Evolutionary conservation across 495 filamentous ascomycete genomes (phyloP).

Genomic region (Barbatosphaeria neglecta): DNA sequence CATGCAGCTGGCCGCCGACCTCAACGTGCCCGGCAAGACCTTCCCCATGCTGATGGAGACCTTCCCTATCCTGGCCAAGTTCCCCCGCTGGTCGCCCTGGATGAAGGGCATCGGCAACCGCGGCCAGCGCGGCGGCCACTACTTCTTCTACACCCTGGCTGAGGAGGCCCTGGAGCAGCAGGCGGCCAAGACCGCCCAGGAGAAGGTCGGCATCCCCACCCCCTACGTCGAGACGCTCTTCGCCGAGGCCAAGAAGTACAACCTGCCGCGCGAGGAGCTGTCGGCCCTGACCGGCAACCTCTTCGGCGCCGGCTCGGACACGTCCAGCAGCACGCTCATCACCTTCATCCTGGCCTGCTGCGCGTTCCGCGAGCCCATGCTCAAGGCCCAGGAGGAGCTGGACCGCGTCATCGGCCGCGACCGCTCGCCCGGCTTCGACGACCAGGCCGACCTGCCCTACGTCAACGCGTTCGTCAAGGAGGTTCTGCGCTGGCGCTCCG

Average conservation of each 20-base stretch:
- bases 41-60: constrained; percentile 53
- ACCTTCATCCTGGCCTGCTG: constrained; percentile 51
- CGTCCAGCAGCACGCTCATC: constrained; percentile 51
- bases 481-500: constrained; percentile 51
- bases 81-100: constrained; percentile 47
- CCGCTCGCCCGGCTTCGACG: constrained; percentile 45
- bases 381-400: constrained; percentile 35
- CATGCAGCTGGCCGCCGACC: constrained; percentile 52
- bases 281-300: constrained; percentile 48
- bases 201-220: constrained; percentile 30
- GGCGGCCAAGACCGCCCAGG: constrained; percentile 24
- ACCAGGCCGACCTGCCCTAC: constrained; percentile 47
- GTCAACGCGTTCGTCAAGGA: constrained; percentile 50
- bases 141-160: constrained; percentile 46
- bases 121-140: constrained; percentile 28
- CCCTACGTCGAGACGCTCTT: constrained; percentile 43
- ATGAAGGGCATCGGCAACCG: constrained; percentile 44
- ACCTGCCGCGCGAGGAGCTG: constrained; percentile 43
- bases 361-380: constrained; percentile 37
- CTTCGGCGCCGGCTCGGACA: constrained; percentile 57
- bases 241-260: constrained; percentile 33
- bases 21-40: constrained; percentile 51
- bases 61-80: constrained; percentile 41
- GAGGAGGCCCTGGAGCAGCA: constrained; percentile 40
- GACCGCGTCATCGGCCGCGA: constrained; percentile 44